phyloP scores from a whole-genome alignment of 371 early-diverging fungal species.

The Entomophthora muscae region DNA sequence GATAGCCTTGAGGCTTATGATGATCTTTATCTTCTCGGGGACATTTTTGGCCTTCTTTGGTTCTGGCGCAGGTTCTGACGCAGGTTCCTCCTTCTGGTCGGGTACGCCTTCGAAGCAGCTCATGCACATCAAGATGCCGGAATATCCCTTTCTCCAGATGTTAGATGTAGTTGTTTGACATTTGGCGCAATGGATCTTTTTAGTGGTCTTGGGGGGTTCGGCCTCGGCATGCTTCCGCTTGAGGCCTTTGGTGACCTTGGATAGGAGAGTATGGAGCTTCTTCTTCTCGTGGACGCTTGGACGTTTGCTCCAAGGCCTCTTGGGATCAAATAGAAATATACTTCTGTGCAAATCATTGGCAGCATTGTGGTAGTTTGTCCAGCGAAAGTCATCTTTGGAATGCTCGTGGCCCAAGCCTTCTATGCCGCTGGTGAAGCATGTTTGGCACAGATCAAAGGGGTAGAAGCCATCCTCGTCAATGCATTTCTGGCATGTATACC shows the following conservation, averaged over 20 bases:
- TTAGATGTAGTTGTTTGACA: slow-evolving; percentile 22
- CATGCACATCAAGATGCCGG: slow-evolving; percentile 68
- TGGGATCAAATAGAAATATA: neutral
- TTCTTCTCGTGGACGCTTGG: neutral
- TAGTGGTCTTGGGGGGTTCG: slow-evolving; percentile 11
- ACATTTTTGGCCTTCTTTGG: neutral
- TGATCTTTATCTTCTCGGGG: slow-evolving; percentile 52
- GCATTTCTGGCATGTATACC: slow-evolving; percentile 53
- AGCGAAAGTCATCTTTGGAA: neutral
- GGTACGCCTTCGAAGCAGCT: slow-evolving; percentile 48
- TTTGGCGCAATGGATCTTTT: slow-evolving; percentile 23
- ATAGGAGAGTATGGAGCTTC: neutral
- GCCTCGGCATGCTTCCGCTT: neutral
- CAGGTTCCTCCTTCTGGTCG: no score
- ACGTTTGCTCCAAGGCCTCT: neutral
- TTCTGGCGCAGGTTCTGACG: no score
- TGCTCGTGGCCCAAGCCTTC: neutral
- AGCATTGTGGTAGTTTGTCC: slow-evolving; percentile 10
- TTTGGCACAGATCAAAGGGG: slow-evolving; percentile 48
- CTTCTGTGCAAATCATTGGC: slow-evolving; percentile 1
- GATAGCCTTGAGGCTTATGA: slow-evolving; percentile 56
- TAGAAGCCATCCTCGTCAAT: slow-evolving; percentile 36
- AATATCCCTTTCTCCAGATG: slow-evolving; percentile 45
- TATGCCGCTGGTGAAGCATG: slow-evolving; percentile 9
- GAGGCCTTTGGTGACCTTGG: neutral